Percentiles rank a stretch among this genome's conserved stretches.
Evolutionary conservation across 2,329 filamentous ascomycete species (phyloP).

Genomic region (Arthrocladium fulminans): DNA sequence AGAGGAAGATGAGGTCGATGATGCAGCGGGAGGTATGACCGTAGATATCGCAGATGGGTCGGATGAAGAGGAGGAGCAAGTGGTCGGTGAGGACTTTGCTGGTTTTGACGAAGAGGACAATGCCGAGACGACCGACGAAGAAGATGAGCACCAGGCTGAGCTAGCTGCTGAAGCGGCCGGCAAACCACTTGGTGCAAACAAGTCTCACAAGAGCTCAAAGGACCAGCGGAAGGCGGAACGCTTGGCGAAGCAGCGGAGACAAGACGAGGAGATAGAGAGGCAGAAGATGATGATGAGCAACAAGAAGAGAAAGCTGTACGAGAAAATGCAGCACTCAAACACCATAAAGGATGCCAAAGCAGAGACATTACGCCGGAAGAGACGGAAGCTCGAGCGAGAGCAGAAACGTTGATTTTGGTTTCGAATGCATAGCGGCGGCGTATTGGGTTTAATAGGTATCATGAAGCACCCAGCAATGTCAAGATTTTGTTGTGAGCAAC

Average conservation of each 20-base stretch:
- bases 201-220: constrained; percentile 52
- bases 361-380: constrained; percentile 77
- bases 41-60: constrained; percentile 39
- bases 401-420: constrained; percentile 6
- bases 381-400: constrained; percentile 66
- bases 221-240: constrained; percentile 63
- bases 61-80: constrained; percentile 19
- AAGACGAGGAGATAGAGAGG: constrained; percentile 80
- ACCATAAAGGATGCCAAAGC: constrained; percentile 87
- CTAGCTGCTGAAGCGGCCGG: constrained; percentile 86
- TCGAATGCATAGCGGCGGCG: constrained; percentile 3
- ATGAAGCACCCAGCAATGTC: too few relatives aligned
- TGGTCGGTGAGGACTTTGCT: constrained; percentile 40
- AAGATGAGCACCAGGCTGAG: constrained; percentile 71
- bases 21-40: constrained; percentile 19
- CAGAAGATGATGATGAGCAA: constrained; percentile 98
- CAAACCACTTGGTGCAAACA: constrained; percentile 34
- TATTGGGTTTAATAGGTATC: background rate
- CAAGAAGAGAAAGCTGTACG: constrained; percentile 93
- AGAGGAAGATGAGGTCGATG: constrained; percentile 25
- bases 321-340: constrained; percentile 96
- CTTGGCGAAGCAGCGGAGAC: constrained; percentile 51
- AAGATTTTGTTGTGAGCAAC: too few relatives aligned
- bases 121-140: constrained; percentile 39
- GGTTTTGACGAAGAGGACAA: constrained; percentile 36